Evolutionary conservation across 148 eudicot genomes (phyloP).

Genomic region (Arbutus unedo): DNA sequence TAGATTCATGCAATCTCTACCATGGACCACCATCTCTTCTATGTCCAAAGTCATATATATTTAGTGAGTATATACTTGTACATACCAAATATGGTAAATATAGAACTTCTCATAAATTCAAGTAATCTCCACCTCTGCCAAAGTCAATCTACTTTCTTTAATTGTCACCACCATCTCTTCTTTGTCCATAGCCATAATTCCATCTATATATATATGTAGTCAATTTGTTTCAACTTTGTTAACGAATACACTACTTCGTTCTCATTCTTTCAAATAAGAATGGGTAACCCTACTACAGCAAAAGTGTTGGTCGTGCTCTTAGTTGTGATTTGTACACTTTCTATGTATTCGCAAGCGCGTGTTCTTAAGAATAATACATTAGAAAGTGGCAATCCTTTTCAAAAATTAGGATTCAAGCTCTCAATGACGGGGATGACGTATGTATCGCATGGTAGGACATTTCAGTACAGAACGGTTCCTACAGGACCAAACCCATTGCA

Average conservation of each 20-base stretch:
- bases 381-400: neutral
- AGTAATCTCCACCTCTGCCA: neutral
- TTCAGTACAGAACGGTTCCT: neutral
- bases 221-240: neutral
- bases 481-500: neutral
- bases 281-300: neutral
- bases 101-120: neutral
- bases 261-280: neutral
- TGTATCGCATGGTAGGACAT: neutral
- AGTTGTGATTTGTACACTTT: neutral
- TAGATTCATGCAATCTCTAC: neutral
- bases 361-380: neutral
- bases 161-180: neutral
- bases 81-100: neutral
- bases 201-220: neutral
- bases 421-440: neutral
- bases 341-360: neutral
- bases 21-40: neutral
- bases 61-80: neutral
- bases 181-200: neutral
- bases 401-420: neutral
- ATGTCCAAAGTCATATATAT: too few species aligned
- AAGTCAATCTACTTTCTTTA: neutral
- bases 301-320: neutral
- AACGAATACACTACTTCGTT: neutral